Evolutionary conservation across 345 rosid genomes (phyloP).

Genomic region (Fremontodendron californicum): DNA sequence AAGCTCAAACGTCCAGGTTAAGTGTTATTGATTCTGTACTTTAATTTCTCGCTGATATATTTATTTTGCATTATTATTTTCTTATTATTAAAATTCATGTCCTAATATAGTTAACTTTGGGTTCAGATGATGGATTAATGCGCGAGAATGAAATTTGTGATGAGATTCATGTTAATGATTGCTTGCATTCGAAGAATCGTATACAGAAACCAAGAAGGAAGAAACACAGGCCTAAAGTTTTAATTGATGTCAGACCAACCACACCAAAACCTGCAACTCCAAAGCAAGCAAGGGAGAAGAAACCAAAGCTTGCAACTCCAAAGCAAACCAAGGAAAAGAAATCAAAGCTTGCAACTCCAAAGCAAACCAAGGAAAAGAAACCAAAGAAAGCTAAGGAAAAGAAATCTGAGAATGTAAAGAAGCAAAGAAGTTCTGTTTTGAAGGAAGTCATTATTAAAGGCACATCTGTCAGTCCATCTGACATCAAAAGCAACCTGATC

Average conservation of each 20-base stretch:
- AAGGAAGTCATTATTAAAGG: background rate
- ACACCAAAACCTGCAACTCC: background rate
- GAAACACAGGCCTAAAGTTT: constrained; percentile 31
- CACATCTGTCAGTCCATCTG: background rate
- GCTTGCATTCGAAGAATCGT: constrained; percentile 6
- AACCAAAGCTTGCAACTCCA: background rate
- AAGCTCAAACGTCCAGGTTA: too few species aligned
- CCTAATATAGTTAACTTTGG: background rate
- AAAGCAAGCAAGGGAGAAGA: background rate
- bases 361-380: background rate
- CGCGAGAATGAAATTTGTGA: background rate
- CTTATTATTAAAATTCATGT: background rate
- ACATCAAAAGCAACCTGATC: background rate
- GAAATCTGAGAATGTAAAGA: background rate
- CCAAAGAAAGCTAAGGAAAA: background rate
- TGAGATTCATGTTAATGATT: background rate
- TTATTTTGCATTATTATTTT: background rate
- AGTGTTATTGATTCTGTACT: too few species aligned
- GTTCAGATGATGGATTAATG: background rate
- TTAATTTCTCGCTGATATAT: too few species aligned
- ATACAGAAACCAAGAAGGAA: constrained; percentile 22
- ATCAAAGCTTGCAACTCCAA: constrained; percentile 6
- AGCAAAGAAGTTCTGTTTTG: background rate
- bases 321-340: background rate
- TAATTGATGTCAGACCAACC: constrained; percentile 9